Conservation (phyloP, 2,329 filamentous ascomycete genomes). For the Whalleya microplaca region DNA sequence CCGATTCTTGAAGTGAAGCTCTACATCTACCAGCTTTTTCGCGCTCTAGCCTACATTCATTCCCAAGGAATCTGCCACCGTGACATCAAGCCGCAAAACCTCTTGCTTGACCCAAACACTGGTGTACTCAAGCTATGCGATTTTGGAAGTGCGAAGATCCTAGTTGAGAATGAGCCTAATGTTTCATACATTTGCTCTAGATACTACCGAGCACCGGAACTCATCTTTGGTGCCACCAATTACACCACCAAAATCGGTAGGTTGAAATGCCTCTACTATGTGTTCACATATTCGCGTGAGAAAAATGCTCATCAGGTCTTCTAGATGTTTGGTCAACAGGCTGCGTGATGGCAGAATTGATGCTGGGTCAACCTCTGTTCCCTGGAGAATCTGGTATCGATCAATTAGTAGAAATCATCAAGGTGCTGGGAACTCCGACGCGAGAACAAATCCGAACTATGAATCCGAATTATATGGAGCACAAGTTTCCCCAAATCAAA, state of each 20-base stretch:
- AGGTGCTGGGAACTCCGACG: conserved; percentile 94
- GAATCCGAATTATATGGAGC: conserved; percentile 99
- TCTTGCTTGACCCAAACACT: conserved; percentile 87
- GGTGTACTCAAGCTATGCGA: conserved; percentile 97
- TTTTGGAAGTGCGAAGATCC: conserved; percentile 97
- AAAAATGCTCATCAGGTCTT: conserved; percentile 8
- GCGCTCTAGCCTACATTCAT: conserved; percentile 97
- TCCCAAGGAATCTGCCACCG: conserved; percentile 98
- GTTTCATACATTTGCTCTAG: conserved; percentile 99
- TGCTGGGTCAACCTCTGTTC: conserved; percentile 97
- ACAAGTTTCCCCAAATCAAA: conserved; percentile 99
- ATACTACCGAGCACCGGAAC: conserved; percentile 96
- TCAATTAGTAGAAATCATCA: conserved; percentile 98
- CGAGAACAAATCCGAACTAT: conserved; percentile 98
- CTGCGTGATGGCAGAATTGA: conserved; percentile 98
- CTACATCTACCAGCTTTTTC: conserved; percentile 99
- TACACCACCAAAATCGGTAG: conserved; percentile 99
- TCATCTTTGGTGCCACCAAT: conserved; percentile 98
- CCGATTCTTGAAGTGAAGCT: conserved; percentile 98
- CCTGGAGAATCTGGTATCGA: conserved; percentile 98
- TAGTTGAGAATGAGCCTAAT: conserved; percentile 98
- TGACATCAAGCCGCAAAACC: conserved; percentile 98
- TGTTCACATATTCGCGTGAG: neutral
- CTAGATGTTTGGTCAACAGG: conserved; percentile 98
- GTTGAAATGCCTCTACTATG: conserved; percentile 37